Percentiles rank a stretch among this genome's conserved stretches.
These are phyloP conservation scores for Fusarium penzigii DNA, from an alignment of 2,329 filamentous ascomycete species.

Conservation along the genomic window DNA sequence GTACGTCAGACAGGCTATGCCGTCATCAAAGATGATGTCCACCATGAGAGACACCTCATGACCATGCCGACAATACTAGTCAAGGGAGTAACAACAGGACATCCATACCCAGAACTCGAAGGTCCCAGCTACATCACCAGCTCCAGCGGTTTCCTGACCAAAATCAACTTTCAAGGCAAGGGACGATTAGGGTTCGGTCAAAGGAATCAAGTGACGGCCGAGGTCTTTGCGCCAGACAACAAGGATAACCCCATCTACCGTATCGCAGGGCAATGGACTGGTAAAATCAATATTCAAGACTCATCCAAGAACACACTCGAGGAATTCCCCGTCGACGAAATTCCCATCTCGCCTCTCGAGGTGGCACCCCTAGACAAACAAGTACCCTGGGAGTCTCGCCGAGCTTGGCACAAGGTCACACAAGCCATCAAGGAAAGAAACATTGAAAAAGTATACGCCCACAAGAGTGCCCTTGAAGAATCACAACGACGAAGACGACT, in stretches of 20 bases:
- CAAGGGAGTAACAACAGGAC: conserved; percentile 1
- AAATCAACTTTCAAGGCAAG: conserved; percentile 1
- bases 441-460: conserved; percentile 67
- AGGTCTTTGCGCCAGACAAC: background rate
- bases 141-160: conserved; percentile 4
- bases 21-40: conserved; percentile 33
- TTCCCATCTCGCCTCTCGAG: background rate
- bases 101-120: conserved; percentile 7
- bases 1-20: conserved; percentile 53
- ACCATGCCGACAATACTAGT: conserved; percentile 6
- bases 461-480: conserved; percentile 82
- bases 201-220: background rate
- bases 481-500: conserved; percentile 75
- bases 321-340: background rate
- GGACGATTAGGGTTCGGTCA: background rate
- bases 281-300: conserved; percentile 39
- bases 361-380: conserved; percentile 59
- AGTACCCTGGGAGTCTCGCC: conserved; percentile 76
- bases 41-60: conserved; percentile 1
- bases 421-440: conserved; percentile 71
- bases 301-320: conserved; percentile 38
- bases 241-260: background rate
- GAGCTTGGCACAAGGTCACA: conserved; percentile 79
- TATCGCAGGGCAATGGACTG: conserved; percentile 33
- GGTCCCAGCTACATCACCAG: conserved; percentile 7